Base-by-base conservation (phyloP, 495 filamentous ascomycete genomes). In the Tuber calosporum region DNA sequence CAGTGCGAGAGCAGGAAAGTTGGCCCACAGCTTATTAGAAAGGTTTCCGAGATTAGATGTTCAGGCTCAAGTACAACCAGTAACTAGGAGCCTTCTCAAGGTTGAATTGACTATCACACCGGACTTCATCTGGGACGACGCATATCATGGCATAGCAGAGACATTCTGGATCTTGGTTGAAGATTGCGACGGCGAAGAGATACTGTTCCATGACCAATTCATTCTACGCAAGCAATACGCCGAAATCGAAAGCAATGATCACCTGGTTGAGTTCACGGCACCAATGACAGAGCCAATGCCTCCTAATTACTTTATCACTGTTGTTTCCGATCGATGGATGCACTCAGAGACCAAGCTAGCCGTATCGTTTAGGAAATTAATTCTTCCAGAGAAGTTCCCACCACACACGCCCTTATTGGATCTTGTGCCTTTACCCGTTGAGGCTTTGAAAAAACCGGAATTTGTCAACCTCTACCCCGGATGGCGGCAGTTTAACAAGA, bases 261-360 rank as follows among this genome's bases (percentile, higher is more conserved):
- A 99, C 79, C 83, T 97, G n/a, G 90, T 99, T 42, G 95, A 98
- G 74, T 97, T 99, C 80, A 97, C 96, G 0, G 94, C 97, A 7
- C 90, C 95, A 1, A 95, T 99, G 77, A 91, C 93, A 2, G 95
- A 99, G 79, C 95, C 95, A 1, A 97, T 97, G 92, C 96, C 95
- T 7, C 95, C 95, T 0, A 96, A 98, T 80, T 98, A 98, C 84
- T 99, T 99, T 84, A 93, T 99, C 80, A 93, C 92, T 1, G 86
- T 97, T 71, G 85, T 96, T 22, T 97, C 94, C 4, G 95, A 99
- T 78, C 87, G 96, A 72, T 99, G 95, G 95, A 95, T 98, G 92
- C 93, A 97, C 79, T 93, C 94, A 19, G 94, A 98, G 84, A 96
- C 93, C 9, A 96, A 94, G 80, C 84, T 99, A 66, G 90, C 94